Conservation (phyloP, 805 yeast genomes). For the Lachancea thermotolerans region DNA sequence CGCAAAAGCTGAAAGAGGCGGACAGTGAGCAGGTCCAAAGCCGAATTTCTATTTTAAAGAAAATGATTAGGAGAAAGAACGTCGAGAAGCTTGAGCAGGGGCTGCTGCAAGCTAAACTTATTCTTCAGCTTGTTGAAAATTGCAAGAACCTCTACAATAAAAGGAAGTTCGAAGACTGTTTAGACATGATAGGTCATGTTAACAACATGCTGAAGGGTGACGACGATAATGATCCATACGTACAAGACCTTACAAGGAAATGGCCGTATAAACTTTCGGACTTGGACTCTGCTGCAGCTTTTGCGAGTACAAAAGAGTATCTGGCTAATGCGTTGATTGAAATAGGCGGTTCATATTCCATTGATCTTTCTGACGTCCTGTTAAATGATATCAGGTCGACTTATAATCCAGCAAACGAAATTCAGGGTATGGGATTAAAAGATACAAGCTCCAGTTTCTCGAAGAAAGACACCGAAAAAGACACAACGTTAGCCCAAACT, state of each 20-base stretch:
- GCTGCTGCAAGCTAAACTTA: constrained; percentile 42
- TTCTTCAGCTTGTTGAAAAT: constrained; percentile 40
- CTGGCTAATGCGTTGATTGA: constrained; percentile 51
- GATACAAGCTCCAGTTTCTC: background rate
- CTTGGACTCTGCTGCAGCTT: constrained; percentile 28
- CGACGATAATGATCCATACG: constrained; percentile 22
- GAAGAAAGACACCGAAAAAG: constrained; percentile 19
- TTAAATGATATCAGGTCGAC: constrained; percentile 49
- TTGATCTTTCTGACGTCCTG: constrained; percentile 48
- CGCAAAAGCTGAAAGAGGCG: constrained; percentile 37
- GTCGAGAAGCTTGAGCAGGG: constrained; percentile 58
- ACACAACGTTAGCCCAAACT: constrained; percentile 35
- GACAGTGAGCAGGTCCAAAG: constrained; percentile 44
- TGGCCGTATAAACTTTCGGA: constrained; percentile 38
- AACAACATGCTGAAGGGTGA: constrained; percentile 57
- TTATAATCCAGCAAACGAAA: background rate
- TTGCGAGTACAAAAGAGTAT: constrained; percentile 40
- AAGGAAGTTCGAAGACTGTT: constrained; percentile 39
- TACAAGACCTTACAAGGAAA: constrained; percentile 27
- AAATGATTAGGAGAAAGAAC: constrained; percentile 48
- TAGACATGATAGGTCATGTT: constrained; percentile 50
- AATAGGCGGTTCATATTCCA: constrained; percentile 63
- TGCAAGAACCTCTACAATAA: constrained; percentile 18
- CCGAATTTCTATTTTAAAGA: constrained; percentile 45
- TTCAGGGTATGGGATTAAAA: background rate